phyloP scores from a whole-genome alignment of 768 basidiomycete species.

The Chalciporus sphaerocephalus region DNA sequence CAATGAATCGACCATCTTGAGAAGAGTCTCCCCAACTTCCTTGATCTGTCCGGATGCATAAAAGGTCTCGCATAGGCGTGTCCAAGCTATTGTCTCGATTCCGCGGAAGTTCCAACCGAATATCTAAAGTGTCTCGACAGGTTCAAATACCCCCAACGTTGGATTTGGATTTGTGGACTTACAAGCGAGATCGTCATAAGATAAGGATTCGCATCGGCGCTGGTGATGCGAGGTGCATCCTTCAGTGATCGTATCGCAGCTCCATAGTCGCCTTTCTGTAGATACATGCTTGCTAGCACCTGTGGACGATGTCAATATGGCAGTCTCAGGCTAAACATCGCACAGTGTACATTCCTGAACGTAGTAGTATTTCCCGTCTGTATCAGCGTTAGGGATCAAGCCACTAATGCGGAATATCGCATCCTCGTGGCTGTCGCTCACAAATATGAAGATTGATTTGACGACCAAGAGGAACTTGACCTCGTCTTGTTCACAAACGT shows the following conservation, averaged over 20 bases:
- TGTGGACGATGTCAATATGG: not conserved
- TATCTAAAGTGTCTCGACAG: not conserved
- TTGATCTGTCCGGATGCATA: not conserved
- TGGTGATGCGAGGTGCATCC: not conserved
- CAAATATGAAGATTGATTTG: conserved; percentile 1
- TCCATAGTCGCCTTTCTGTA: conserved; percentile 2
- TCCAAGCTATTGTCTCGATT: not conserved
- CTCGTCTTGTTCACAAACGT: not conserved
- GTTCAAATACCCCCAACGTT: not conserved
- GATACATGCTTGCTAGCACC: conserved; percentile 3
- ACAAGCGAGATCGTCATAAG: conserved; percentile 1
- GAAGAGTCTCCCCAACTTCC: not conserved
- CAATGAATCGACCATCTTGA: not conserved
- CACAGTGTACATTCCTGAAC: not conserved
- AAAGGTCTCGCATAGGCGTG: not conserved
- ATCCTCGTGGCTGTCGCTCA: not conserved
- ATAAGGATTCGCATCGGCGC: not conserved
- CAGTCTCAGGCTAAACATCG: not conserved
- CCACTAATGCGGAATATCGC: conserved; percentile 1
- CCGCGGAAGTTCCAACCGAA: not conserved
- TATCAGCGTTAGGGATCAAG: not conserved
- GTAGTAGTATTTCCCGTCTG: not conserved
- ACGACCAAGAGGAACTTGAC: conserved; percentile 1
- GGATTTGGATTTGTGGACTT: not conserved
- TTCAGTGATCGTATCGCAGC: not conserved